Percentiles rank a stretch among this genome's conserved stretches.
These are phyloP conservation scores for Somion occarium DNA, from an alignment of 1,284 basidiomycete genomes.

Conservation along the genomic window DNA sequence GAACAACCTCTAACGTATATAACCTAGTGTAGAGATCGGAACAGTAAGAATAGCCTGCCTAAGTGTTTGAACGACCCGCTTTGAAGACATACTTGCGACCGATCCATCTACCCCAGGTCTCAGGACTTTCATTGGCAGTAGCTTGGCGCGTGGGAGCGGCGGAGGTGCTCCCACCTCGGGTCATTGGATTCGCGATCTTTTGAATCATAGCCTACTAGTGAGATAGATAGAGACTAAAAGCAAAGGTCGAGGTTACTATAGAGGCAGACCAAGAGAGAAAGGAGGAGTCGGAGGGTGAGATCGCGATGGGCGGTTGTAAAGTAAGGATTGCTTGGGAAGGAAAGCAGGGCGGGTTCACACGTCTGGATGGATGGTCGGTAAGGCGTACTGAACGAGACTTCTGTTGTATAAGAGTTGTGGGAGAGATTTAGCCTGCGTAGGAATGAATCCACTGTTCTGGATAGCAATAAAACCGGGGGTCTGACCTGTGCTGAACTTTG, in stretches of 20 bases:
- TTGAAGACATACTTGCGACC: slow-evolving; percentile 46
- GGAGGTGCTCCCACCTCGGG: slow-evolving; percentile 31
- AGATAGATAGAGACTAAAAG: neutral
- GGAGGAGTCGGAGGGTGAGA: slow-evolving; percentile 10
- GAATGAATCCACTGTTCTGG: slow-evolving; percentile 6
- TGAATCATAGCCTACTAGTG: slow-evolving; percentile 50
- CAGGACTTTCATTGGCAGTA: slow-evolving; percentile 20
- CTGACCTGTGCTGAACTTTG: neutral
- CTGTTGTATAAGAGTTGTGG: slow-evolving; percentile 1
- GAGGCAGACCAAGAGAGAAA: slow-evolving; percentile 1
- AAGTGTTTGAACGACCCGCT: neutral
- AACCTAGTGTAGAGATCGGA: slow-evolving; percentile 38
- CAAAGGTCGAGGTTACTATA: slow-evolving; percentile 1
- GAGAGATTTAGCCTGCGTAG: slow-evolving; percentile 1
- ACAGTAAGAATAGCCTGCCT: slow-evolving; percentile 6
- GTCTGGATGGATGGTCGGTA: slow-evolving; percentile 7
- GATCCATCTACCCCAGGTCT: slow-evolving; percentile 38
- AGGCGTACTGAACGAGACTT: neutral
- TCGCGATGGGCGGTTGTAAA: slow-evolving; percentile 17
- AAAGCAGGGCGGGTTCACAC: slow-evolving; percentile 17
- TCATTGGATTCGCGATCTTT: slow-evolving; percentile 34
- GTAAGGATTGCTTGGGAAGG: slow-evolving; percentile 21
- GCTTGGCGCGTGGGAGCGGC: slow-evolving; percentile 23
- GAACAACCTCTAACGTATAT: slow-evolving; percentile 79
- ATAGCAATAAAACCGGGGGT: neutral